These are phyloP conservation scores for Suhomyces bribrorum DNA, from an alignment of 1,139 yeast species.

Conservation along the genomic window DNA sequence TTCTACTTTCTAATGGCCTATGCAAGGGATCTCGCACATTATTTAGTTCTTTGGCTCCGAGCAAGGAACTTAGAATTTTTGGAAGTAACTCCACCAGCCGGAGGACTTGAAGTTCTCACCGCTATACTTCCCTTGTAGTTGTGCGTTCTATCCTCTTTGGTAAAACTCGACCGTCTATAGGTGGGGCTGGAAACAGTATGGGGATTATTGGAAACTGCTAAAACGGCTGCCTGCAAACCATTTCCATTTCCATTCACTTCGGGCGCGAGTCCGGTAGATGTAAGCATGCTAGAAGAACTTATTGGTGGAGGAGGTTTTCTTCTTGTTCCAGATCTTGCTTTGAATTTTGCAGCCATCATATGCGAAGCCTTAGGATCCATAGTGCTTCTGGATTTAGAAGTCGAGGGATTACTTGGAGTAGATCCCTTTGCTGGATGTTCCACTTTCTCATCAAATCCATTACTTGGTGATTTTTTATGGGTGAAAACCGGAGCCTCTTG, in stretches of 20 bases:
- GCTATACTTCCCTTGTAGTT: constrained; percentile 7
- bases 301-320: constrained; percentile 43
- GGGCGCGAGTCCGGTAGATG: constrained; percentile 38
- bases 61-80: constrained; percentile 48
- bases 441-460: constrained; percentile 1
- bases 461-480: constrained; percentile 5
- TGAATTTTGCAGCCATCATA: constrained; percentile 17
- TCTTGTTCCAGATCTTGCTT: constrained; percentile 18
- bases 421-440: constrained; percentile 1
- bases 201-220: constrained; percentile 44
- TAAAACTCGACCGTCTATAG: constrained; percentile 38
- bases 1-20: background rate
- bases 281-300: constrained; percentile 21
- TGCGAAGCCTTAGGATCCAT: constrained; percentile 9
- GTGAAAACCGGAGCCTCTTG: constrained; percentile 9
- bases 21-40: no score
- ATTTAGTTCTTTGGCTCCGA: constrained; percentile 43
- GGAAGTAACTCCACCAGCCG: constrained; percentile 29
- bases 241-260: constrained; percentile 8
- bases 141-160: constrained; percentile 27
- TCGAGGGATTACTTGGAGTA: constrained; percentile 4
- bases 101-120: constrained; percentile 5
- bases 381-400: constrained; percentile 5
- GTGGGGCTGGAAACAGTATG: constrained; percentile 21
- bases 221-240: constrained; percentile 44